phyloP scores from a whole-genome alignment of 2,329 filamentous ascomycete genomes.

The Pseudogymnoascus sp. region DNA sequence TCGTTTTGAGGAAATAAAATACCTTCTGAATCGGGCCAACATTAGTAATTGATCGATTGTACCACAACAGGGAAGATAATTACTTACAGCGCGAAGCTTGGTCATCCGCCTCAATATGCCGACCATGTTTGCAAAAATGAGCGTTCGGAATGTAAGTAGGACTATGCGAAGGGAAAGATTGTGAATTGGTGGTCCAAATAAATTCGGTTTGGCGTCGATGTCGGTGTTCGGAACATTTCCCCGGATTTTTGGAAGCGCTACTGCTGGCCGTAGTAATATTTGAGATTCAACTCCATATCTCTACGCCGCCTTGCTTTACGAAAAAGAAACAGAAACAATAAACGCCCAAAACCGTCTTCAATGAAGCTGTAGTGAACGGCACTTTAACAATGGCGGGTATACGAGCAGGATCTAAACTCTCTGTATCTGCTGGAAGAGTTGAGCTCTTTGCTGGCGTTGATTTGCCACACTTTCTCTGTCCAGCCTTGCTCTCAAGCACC shows the following conservation, averaged over 20 bases:
- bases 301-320: background rate
- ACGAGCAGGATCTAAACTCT: constrained; percentile 6
- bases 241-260: constrained; percentile 3
- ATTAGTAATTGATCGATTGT: constrained; percentile 16
- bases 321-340: background rate
- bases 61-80: constrained; percentile 15
- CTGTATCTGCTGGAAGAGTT: constrained; percentile 2
- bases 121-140: constrained; percentile 38
- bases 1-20: constrained; percentile 16
- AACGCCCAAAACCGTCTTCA: background rate
- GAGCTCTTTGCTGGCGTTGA: constrained; percentile 25
- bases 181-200: constrained; percentile 1
- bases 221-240: constrained; percentile 4
- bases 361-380: background rate
- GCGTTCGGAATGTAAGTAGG: background rate
- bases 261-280: background rate
- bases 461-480: constrained; percentile 44
- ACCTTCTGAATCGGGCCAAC: constrained; percentile 23
- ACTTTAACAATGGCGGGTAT: background rate
- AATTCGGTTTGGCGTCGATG: constrained; percentile 4
- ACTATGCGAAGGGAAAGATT: background rate
- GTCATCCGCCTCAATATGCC: constrained; percentile 63
- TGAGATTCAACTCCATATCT: background rate
- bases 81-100: constrained; percentile 63
- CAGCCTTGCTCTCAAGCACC: constrained; percentile 28